Base-by-base conservation (phyloP, 2,329 filamentous ascomycete genomes). In the Aspergillus melleus region DNA sequence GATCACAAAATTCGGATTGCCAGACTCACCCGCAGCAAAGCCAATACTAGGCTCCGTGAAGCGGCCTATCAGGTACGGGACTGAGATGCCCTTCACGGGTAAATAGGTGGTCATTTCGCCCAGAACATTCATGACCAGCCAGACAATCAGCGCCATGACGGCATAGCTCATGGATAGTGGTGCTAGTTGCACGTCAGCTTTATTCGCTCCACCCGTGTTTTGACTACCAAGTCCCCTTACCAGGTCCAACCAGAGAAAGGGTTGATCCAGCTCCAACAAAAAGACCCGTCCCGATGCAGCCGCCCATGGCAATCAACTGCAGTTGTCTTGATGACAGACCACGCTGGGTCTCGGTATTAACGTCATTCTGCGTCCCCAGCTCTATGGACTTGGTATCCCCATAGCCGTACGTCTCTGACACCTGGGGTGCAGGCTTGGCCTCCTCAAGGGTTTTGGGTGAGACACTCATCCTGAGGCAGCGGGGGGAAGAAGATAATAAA, bases 261-360 rank as follows among this genome's bases (percentile, higher is more conserved):
- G 32, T 78, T 54, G 72, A 67, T 26, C 82, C 82, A 46, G 79
- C 79, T 36, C 81, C 80, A 52, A 85, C 78, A 68, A 84, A 85
- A 4, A 85, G 74, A 69, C 83, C 83, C 30, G 82, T 84, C 2
- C 32, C 32, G 32, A 36, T 36, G 32, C 32, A 36, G 14, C 32
- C 32, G 32, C 32, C 32, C 32, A 36, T 36, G 32, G 32, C 32
- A 36, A 36, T 36, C 32, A 36, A 14, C 32, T 36, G 32, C 32
- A 36, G 32, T 12, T 36, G 32, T 36, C 32, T 36, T 36, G 32
- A 36, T 36, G 32, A 36, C 32, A 36, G 32, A 14, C 32, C 32
- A 36, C 32, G 32, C 11, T 36, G 32, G 32, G 32, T 36, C 32
- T 36, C 32, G 10, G 32, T 36, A 14, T 36, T 36, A 14, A 36